Base-by-base conservation (phyloP, 352 stramenopile genomes). In the Blastocystis hominis region DNA sequence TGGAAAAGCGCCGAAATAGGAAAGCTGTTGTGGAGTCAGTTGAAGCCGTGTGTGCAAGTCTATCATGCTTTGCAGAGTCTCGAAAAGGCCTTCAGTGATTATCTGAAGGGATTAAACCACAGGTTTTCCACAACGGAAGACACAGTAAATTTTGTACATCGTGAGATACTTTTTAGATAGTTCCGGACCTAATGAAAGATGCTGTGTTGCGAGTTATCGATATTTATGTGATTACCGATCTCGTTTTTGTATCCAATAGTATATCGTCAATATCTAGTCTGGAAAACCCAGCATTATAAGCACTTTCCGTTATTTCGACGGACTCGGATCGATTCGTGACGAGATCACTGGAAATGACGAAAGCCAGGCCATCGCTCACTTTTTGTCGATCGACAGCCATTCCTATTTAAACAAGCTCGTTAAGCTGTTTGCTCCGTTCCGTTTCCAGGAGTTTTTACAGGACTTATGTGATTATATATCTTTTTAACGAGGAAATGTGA, bases 131-230 rank as follows among this genome's bases (percentile, higher is more conserved):
- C 20, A 61, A 80, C 62, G 53, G 70, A 80, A 20, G 38, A 47
- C 15, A 42, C 70, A 3, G 70, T 80, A 44, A 7, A 1, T 6
- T 17, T 24, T 47, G 38, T 30, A n/a, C 6, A 62, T 46, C 0
- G 4, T 44, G 13, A 9, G 24, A 30, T 72, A 5, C 15, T 38
- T 1, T 30, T 7, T 62, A 80, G 70, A 80, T 80, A 40, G 34
- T 80, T 36, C 70, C 70, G 30, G 70, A 80, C 34, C 46, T 80
- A 9, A 17, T 80, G 38, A 80, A 80, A 38, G 70, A 80, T 38
- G 34, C 40, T 59, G 36, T 80, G 24, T 36, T 80, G 4, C 30
- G 40, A 6, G 42, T 24, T 40, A 50, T 80, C 34, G 70, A 80
- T 36, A 38, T 59, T 42, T 40, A 44, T 44, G 54, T 62, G 7